These are phyloP conservation scores for Metarhizium sp. DNA, from an alignment of 2,329 filamentous ascomycete genomes.

Conservation along the genomic window DNA sequence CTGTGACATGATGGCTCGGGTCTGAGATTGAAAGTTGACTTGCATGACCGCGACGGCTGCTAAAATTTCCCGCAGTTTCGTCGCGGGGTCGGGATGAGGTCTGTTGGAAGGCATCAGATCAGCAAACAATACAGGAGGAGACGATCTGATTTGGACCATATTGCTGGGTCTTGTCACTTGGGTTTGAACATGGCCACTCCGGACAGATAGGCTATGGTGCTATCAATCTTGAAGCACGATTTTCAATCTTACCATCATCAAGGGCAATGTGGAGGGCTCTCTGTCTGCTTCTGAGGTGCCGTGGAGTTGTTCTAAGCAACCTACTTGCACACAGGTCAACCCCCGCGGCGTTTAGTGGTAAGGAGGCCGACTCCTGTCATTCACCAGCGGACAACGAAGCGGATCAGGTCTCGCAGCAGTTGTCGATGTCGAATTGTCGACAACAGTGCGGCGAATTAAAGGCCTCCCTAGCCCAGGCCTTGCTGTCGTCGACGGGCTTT, in stretches of 20 bases:
- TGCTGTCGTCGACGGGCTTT: slow-evolving; percentile 14
- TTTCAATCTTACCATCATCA: slow-evolving; percentile 39
- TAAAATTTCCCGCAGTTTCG: slow-evolving; percentile 47
- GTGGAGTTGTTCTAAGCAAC: slow-evolving; percentile 17
- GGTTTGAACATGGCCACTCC: no score
- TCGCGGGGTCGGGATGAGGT: slow-evolving; percentile 48
- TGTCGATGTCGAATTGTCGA: slow-evolving; percentile 12
- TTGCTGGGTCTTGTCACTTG: no score
- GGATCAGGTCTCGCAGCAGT: slow-evolving; percentile 13
- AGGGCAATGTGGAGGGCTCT: slow-evolving; percentile 26
- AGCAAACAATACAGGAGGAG: neutral
- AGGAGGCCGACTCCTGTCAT: slow-evolving; percentile 16
- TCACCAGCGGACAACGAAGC: slow-evolving; percentile 15
- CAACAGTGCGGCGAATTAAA: slow-evolving; percentile 16
- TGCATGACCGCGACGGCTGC: slow-evolving; percentile 48
- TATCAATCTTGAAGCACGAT: neutral
- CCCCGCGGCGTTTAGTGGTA: neutral
- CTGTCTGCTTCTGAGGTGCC: slow-evolving; percentile 23
- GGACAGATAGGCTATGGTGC: neutral
- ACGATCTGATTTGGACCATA: no score
- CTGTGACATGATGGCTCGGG: slow-evolving; percentile 87
- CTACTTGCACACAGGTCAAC: slow-evolving; percentile 10
- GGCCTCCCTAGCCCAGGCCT: slow-evolving; percentile 22
- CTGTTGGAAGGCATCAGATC: slow-evolving; percentile 21
- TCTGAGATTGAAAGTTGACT: slow-evolving; percentile 66